Base-by-base conservation (phyloP, 345 rosid genomes). In the Eutrema heterophyllum region DNA sequence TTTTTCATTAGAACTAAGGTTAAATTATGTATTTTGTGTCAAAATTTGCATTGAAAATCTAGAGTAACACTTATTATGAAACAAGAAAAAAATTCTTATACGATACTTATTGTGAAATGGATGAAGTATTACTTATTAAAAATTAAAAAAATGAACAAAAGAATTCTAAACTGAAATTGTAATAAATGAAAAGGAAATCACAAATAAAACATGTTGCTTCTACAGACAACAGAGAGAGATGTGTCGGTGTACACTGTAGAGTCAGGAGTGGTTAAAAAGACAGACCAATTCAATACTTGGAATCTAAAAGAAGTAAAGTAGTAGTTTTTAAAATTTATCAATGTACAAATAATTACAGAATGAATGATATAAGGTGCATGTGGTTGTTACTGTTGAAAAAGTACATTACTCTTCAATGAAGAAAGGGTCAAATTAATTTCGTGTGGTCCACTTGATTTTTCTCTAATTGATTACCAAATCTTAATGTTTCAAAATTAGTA, bases 401-500 rank as follows among this genome's bases (percentile, higher is more conserved):
- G 57, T 41, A 51, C 74, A 35, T 3, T 4, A 53, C 6, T 33
- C 69, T 63, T 69, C 12, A 62, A 62, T 69, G 70, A 41, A 76
- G 75, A 76, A 76, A 46, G 66, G 36, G 80, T 76, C 80, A 76
- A 76, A 76, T 70, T 70, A 63, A 76, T 76, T 15, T 61, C 45
- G 3, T 68, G 29, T 33, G 39, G 74, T 66, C 60, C 52, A 27
- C 32, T 27, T 9, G 30, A 11, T 39, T 24, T 57, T 14, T 24
- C 41, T 43, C 8, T 41, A 6, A 30, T 30, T 30, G 33, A 30
- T 30, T 30, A 30, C 33, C 0, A 30, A 30, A 15, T 40, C 30
- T n/a, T 21, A 21, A 21, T 21, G 2, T 21, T 21, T 21, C 24
- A 21, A 21, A 21, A 1, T 21, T 21, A 21, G 24, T 1, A 1